Percentiles rank a stretch among this genome's conserved stretches.
Conservation (phyloP, 306 rosid genomes). For the Gastrolobium bilobum region DNA sequence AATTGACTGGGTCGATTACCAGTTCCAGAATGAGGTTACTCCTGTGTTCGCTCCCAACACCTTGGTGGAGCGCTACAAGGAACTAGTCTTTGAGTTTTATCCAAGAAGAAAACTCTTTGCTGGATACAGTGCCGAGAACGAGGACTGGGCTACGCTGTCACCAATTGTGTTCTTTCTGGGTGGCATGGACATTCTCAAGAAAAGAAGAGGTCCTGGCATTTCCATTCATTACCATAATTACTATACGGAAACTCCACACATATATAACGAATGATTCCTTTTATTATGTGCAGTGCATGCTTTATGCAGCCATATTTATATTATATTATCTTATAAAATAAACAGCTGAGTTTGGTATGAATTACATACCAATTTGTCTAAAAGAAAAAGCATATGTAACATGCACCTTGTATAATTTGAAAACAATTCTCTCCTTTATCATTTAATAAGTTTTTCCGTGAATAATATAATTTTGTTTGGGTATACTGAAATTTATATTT, state of each 20-base stretch:
- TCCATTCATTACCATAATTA: constrained; percentile 61
- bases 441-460: too few relatives aligned
- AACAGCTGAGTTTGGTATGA: too few relatives aligned
- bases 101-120: constrained; percentile 50
- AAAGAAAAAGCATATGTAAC: too few relatives aligned
- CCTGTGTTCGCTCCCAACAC: background rate
- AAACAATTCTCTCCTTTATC: too few relatives aligned
- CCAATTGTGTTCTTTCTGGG: constrained; percentile 60
- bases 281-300: background rate
- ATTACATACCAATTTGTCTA: too few relatives aligned
- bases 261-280: background rate
- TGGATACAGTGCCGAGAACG: constrained; percentile 59
- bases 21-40: constrained; percentile 53
- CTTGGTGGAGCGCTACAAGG: constrained; percentile 23
- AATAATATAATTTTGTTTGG: too few relatives aligned
- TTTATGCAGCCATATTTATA: background rate
- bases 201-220: constrained; percentile 40
- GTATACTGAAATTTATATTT: too few relatives aligned
- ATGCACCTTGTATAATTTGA: too few relatives aligned
- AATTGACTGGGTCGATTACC: constrained; percentile 57
- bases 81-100: constrained; percentile 1
- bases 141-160: constrained; percentile 56
- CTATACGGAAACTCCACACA: constrained; percentile 24
- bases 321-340: too few relatives aligned
- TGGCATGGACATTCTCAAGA: constrained; percentile 48